Base-by-base conservation (phyloP, 768 basidiomycete genomes). In the Lepiota brunneoincarnata region DNA sequence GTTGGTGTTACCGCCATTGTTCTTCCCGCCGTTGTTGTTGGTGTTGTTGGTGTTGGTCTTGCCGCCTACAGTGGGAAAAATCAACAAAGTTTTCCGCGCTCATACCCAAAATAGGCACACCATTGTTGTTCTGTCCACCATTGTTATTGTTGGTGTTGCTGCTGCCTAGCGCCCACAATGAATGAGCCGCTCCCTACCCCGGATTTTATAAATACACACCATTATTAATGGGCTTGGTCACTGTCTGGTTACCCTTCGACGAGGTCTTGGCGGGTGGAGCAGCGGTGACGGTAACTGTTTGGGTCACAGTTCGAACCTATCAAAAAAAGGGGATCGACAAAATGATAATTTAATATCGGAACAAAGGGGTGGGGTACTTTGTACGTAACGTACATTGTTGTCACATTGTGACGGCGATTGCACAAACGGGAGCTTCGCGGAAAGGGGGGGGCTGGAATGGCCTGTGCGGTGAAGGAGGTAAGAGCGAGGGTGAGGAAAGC, bases 401-500 rank as follows among this genome's bases (percentile, higher is more conserved):
- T 48, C 46, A 37, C 52, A 46, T 11, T 43, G 51, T 49, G 57
- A 41, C 12, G 60, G 51, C 24, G 14, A 10, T 12, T 36, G 38
- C 1, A 6, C 9, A 9, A 17, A 31, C 7, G 20, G 21, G 6
- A 7, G 1, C 18, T 21, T 11, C 2, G 9, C 24, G 38, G 17
- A 47, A 11, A 60, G 60, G 20, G 49, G 54, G 42, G 67, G n/a
- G n/a, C 57, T 9, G 73, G 72, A 14, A 62, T 67, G 53, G 70
- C 72, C 49, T 68, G 63, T 12, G 63, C 68, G 21, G 58, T 57
- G 37, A 67, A 64, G 20, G 67, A 65, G 36, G 69, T 67, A 39
- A 78, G 58, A 34, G 70, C 66, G 45, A 75, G 60, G 39, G 69
- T 66, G 49, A 76, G 64, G 63, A 76, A 66, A 60, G 73, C 69